Conservation (phyloP, 106 monocot genomes). For the Dendrobium catenatum region DNA sequence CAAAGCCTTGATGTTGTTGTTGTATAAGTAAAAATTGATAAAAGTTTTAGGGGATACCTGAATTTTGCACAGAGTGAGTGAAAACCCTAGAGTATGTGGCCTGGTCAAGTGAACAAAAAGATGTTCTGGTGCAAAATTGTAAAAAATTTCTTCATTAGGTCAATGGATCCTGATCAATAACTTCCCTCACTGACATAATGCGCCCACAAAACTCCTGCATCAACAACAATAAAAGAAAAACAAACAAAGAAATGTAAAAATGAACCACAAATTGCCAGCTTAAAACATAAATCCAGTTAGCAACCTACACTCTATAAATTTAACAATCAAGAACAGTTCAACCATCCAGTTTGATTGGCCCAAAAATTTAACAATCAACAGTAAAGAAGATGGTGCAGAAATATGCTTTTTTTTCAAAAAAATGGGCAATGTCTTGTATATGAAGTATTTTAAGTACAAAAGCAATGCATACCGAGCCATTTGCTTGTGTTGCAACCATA, state of each 20-base stretch:
- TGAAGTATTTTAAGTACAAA: not conserved
- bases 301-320: not conserved
- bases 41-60: not conserved
- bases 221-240: not conserved
- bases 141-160: not conserved
- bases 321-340: not conserved
- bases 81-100: not conserved
- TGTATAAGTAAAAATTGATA: not conserved
- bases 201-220: slow-evolving; percentile 60
- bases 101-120: not conserved
- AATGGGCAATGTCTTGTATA: not conserved
- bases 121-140: not conserved
- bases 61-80: not conserved
- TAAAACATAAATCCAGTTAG: not conserved
- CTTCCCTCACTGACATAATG: slow-evolving; percentile 40
- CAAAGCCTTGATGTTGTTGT: too few relatives aligned
- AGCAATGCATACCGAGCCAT: slow-evolving; percentile 37
- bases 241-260: not conserved
- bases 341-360: not conserved
- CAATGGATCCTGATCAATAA: slow-evolving; percentile 12
- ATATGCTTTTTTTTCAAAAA: not conserved
- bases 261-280: not conserved
- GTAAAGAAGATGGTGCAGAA: not conserved
- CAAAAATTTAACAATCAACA: not conserved
- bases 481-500: slow-evolving; percentile 36